Evolutionary conservation across 1,284 basidiomycete species (phyloP), one percentile per base, ranked within the genome.

Genomic region (Vanrija pseudolonga): DNA sequence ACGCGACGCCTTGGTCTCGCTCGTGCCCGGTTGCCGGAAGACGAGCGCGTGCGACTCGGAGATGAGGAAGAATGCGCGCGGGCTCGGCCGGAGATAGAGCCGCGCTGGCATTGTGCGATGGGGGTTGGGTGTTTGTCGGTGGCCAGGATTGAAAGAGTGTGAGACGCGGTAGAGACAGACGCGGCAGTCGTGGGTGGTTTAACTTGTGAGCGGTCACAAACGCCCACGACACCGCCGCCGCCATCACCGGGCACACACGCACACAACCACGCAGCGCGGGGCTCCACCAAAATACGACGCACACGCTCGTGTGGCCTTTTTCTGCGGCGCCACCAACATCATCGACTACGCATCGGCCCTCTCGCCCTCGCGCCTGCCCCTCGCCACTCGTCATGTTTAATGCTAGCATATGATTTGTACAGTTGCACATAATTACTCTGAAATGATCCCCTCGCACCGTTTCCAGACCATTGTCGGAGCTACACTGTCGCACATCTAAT

Each of bases 11-110:
- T 67, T 71, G 19, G 61, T 61, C 47, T 70, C 69, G 19, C 46
- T 55, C 12, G 59, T 61, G 45, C 68, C 66, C 6, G 73, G 73
- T 38, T 73, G 74, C 19, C 72, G 69, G 53, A 77, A 76, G 15
- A 77, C 59, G 20, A 77, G 61, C 0, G 73, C 75, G 47, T 74
- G 71, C 6, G 67, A 68, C 15, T 61, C 58, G 15, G 73, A 71
- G 14, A 75, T 22, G n/a, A 77, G 63, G 52, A 71, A 72, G 55
- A 72, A 71, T 1, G 71, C 69, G 28, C 75, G 64, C n/a, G 75
- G 75, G n/a, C 55, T 54, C 6, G 67, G 68, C 4, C 68, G 70
- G 17, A 77, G 67, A 55, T 68, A 77, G 44, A 77, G 69, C 41
- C 66, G 62, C 15, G 67, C 71, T 8, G 71, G 66, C 73, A 74